These are phyloP conservation scores for Letharia columbiana DNA, from an alignment of 495 filamentous ascomycete genomes.

Conservation along the genomic window DNA sequence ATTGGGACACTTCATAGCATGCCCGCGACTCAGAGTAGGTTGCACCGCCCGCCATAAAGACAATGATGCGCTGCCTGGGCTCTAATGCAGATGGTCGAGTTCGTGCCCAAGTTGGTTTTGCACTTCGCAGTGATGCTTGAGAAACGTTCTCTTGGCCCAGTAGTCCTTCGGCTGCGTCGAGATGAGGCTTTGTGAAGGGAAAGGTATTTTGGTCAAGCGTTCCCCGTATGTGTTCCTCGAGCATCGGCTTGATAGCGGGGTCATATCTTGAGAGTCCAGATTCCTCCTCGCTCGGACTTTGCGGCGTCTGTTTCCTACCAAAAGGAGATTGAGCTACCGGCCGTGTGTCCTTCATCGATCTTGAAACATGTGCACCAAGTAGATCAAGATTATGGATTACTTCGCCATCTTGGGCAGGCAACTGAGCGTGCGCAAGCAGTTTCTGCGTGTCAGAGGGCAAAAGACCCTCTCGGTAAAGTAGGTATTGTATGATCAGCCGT, in stretches of 20 bases:
- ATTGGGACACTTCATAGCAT: conserved; percentile 77
- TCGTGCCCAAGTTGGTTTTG: conserved; percentile 91
- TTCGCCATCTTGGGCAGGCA: conserved; percentile 63
- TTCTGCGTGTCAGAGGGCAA: conserved; percentile 77
- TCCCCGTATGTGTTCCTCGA: conserved; percentile 56
- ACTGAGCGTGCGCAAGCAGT: conserved; percentile 71
- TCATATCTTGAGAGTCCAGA: conserved; percentile 44
- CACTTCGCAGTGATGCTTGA: conserved; percentile 70
- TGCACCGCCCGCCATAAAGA: conserved; percentile 94
- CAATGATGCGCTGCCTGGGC: conserved; percentile 80
- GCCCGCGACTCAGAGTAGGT: conserved; percentile 82
- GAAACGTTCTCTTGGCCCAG: conserved; percentile 47
- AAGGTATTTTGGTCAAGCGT: conserved; percentile 53
- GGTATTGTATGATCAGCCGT: conserved; percentile 73
- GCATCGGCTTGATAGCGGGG: conserved; percentile 52
- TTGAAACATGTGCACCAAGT: conserved; percentile 67
- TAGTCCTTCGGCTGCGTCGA: conserved; percentile 50
- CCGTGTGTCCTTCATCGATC: conserved; percentile 66
- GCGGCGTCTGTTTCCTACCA: conserved; percentile 45
- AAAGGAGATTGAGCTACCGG: conserved; percentile 59
- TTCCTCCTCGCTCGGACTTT: conserved; percentile 40
- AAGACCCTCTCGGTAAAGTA: conserved; percentile 82
- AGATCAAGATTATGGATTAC: conserved; percentile 71
- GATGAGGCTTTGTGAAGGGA: conserved; percentile 72
- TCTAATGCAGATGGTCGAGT: conserved; percentile 66